phyloP scores from a whole-genome alignment of 2,329 filamentous ascomycete genomes.

The Cryphonectria radicalis region DNA sequence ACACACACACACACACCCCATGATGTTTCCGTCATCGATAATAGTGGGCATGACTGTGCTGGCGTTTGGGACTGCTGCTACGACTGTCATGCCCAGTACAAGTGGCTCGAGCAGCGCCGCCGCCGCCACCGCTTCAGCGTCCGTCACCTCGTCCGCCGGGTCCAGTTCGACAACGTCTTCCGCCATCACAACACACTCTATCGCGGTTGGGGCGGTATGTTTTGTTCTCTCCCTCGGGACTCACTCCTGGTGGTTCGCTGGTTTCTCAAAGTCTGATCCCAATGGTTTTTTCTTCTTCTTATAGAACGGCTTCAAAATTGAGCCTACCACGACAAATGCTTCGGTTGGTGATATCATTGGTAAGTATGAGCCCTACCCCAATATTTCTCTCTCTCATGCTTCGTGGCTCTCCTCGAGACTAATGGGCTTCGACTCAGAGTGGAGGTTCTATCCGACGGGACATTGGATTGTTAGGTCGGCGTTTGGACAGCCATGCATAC shows the following conservation, averaged over 20 bases:
- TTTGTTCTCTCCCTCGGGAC: not conserved
- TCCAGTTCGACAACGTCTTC: slow-evolving; percentile 31
- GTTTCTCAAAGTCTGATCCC: not conserved
- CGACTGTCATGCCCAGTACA: not conserved
- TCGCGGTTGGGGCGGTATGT: slow-evolving; percentile 39
- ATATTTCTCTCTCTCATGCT: not conserved
- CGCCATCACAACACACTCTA: slow-evolving; percentile 33
- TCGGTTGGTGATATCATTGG: slow-evolving; percentile 54
- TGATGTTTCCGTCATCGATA: slow-evolving; percentile 18
- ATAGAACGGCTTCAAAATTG: slow-evolving; percentile 41
- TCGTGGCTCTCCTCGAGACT: slow-evolving; percentile 17
- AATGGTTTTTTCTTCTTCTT: no score
- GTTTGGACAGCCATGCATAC: slow-evolving; percentile 65
- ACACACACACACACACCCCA: not conserved
- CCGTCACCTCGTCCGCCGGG: slow-evolving; percentile 24
- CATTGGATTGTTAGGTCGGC: slow-evolving; percentile 68
- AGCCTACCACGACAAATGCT: slow-evolving; percentile 40
- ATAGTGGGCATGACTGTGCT: slow-evolving; percentile 26
- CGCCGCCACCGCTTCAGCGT: slow-evolving; percentile 14
- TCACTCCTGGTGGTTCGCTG: not conserved
- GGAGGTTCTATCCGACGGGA: slow-evolving; percentile 64
- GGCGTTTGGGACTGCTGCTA: slow-evolving; percentile 18
- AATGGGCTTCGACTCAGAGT: slow-evolving; percentile 43
- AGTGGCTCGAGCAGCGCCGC: slow-evolving; percentile 7
- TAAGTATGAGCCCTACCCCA: slow-evolving; percentile 36